These are phyloP conservation scores for Nicotiana obtusifolia DNA, from an alignment of 257 asterid species.

Conservation along the genomic window DNA sequence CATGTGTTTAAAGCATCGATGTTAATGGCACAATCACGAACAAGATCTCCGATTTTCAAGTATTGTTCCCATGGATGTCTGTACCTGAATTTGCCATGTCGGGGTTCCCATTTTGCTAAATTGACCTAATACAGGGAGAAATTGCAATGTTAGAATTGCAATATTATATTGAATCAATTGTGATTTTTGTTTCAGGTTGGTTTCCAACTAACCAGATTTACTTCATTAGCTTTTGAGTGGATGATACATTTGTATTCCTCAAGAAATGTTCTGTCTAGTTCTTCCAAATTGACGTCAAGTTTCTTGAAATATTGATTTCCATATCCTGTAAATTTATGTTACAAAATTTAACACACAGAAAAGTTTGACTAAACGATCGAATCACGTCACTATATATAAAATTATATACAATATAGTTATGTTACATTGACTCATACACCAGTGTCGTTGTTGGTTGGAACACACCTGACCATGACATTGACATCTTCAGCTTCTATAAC, in stretches of 20 bases:
- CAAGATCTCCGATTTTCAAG: constrained; percentile 50
- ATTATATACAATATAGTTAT: neutral
- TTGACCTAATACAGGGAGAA: constrained; percentile 41
- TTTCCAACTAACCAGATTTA: constrained; percentile 45
- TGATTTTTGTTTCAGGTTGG: neutral
- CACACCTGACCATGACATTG: neutral
- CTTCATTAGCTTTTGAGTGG: constrained; percentile 60
- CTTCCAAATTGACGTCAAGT: constrained; percentile 13
- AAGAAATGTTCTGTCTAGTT: constrained; percentile 17
- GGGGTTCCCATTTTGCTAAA: constrained; percentile 84
- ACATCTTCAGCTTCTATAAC: neutral
- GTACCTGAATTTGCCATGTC: constrained; percentile 63
- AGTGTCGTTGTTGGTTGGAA: neutral
- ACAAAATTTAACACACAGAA: neutral
- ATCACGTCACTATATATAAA: neutral
- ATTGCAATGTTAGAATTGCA: neutral
- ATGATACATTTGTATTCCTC: constrained; percentile 38
- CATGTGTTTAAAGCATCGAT: constrained; percentile 45
- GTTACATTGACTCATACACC: neutral
- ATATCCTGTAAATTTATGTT: constrained; percentile 26
- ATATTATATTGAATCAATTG: neutral
- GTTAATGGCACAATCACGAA: constrained; percentile 60
- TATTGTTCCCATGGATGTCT: constrained; percentile 84
- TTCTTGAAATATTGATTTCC: constrained; percentile 38
- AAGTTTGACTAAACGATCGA: neutral